A percentile compares a stretch with the other conserved stretches of the same genome.
Conservation (phyloP, 768 basidiomycete genomes). For the Lanmaoa rubissima region DNA sequence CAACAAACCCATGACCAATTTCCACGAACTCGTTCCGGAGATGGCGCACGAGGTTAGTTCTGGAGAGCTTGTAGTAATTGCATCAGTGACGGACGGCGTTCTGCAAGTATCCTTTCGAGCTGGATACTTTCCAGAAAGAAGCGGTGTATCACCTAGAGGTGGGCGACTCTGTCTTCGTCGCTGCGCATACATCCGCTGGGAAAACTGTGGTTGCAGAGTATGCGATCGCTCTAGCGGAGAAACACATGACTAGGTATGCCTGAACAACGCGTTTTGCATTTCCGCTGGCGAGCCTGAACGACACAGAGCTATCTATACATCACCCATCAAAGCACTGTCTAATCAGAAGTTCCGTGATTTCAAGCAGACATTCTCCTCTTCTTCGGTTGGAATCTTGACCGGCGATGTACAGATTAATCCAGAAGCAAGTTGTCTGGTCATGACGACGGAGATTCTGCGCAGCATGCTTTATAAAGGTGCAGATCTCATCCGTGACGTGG, state of each 20-base stretch:
- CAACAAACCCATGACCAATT: slow-evolving; percentile 85
- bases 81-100: slow-evolving; percentile 5
- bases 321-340: slow-evolving; percentile 96
- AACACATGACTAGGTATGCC: slow-evolving; percentile 95
- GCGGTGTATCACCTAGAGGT: slow-evolving; percentile 97
- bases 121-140: slow-evolving; percentile 98
- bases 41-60: slow-evolving; percentile 85
- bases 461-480: slow-evolving; percentile 99
- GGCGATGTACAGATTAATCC: slow-evolving; percentile 99
- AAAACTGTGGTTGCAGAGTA: slow-evolving; percentile 99
- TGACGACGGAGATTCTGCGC: slow-evolving; percentile 97
- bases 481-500: slow-evolving; percentile 96
- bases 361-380: slow-evolving; percentile 90
- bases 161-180: slow-evolving; percentile 99
- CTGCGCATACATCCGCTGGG: slow-evolving; percentile 98
- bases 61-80: neutral
- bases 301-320: slow-evolving; percentile 92
- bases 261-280: slow-evolving; percentile 12
- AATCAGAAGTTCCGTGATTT: slow-evolving; percentile 99
- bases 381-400: slow-evolving; percentile 92
- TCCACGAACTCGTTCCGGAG: slow-evolving; percentile 89
- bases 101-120: slow-evolving; percentile 95
- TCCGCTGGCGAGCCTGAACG: slow-evolving; percentile 6
- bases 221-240: slow-evolving; percentile 93
- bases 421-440: slow-evolving; percentile 94